Base-by-base conservation (phyloP, 768 basidiomycete species). In the Xerocomus spinulosus region DNA sequence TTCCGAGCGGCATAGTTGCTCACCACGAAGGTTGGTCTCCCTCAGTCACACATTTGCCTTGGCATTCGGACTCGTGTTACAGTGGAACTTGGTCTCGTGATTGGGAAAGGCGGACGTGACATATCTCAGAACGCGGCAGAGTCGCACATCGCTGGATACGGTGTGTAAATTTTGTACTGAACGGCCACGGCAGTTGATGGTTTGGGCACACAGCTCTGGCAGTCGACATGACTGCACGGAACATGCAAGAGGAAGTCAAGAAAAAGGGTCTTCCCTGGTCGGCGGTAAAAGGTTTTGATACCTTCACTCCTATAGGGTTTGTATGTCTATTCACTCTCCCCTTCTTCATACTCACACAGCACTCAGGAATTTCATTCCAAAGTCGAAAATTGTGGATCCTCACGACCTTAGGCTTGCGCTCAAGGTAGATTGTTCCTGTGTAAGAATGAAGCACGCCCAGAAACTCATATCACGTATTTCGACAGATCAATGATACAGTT, bases 71-170 rank as follows among this genome's bases (percentile, higher is more conserved):
- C 20, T n/a, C n/a, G n/a, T n/a, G n/a, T n/a, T n/a, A 25, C 46
- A 87, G 95, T 99, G 53, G 96, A 99, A 70, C 88, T 99, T 39
- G 96, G 93, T 18, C 81, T 99, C n/a, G 80, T 99, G 46, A 93
- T 99, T 49, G 93, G 93, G 44, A 91, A 87, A 70, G 68, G 71
- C 5, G 94, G 91, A 35, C 77, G 92, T 3, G 82, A 97, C 62
- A 91, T 98, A 59, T 67, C 83, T 2, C 79, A 81, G 60, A 73
- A 73, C 4, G 71, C 84, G 38, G 92, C 92, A 8, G 76, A 81
- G 32, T 73, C 80, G 0, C 81, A 95, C 60, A 79, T 99, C 47
- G 91, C 92, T 4, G 96, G 96, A 32, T 98, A 98, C 68, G 84
- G 94, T 95, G 57, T 42, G 80, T 36, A 41, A 9, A 24, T 17